These are phyloP conservation scores for Boletus bicolor DNA, from an alignment of 768 basidiomycete species.

Conservation along the genomic window DNA sequence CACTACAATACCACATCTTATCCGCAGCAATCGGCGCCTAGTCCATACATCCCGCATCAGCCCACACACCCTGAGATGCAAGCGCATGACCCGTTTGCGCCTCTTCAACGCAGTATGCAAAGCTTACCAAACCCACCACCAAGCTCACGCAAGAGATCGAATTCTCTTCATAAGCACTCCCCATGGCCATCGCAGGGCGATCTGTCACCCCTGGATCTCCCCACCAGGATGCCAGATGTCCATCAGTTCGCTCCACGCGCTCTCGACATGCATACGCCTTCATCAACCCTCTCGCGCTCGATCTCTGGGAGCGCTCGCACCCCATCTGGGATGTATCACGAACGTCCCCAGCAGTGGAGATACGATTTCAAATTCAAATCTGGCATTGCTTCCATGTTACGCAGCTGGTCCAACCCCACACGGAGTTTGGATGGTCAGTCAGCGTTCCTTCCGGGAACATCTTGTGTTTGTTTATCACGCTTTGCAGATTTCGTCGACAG, in stretches of 20 bases:
- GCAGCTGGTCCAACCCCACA: conserved; percentile 14
- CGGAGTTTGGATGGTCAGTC: conserved; percentile 21
- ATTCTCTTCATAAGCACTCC: background rate
- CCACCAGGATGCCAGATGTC: conserved; percentile 18
- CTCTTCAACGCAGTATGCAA: conserved; percentile 2
- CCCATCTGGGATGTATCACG: conserved; percentile 13
- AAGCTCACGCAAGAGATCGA: conserved; percentile 1
- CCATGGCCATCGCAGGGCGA: conserved; percentile 20
- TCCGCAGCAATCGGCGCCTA: conserved; percentile 23
- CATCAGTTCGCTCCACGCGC: conserved; percentile 12
- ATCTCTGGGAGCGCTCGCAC: conserved; percentile 10
- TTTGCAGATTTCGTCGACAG: conserved; percentile 25
- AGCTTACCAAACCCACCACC: background rate
- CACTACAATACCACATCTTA: conserved; percentile 2
- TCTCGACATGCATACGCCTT: conserved; percentile 24
- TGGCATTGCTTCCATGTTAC: conserved; percentile 30
- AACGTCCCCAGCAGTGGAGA: conserved; percentile 30
- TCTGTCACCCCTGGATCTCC: conserved; percentile 20
- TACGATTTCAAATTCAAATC: conserved; percentile 33
- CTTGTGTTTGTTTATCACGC: background rate
- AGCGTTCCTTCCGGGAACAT: background rate
- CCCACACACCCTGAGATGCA: conserved; percentile 7
- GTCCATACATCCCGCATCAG: conserved; percentile 31
- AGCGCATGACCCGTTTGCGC: conserved; percentile 8
- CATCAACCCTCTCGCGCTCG: conserved; percentile 24